These are phyloP conservation scores for Diutina sp. DNA, from an alignment of 1,139 yeast species.

Conservation along the genomic window DNA sequence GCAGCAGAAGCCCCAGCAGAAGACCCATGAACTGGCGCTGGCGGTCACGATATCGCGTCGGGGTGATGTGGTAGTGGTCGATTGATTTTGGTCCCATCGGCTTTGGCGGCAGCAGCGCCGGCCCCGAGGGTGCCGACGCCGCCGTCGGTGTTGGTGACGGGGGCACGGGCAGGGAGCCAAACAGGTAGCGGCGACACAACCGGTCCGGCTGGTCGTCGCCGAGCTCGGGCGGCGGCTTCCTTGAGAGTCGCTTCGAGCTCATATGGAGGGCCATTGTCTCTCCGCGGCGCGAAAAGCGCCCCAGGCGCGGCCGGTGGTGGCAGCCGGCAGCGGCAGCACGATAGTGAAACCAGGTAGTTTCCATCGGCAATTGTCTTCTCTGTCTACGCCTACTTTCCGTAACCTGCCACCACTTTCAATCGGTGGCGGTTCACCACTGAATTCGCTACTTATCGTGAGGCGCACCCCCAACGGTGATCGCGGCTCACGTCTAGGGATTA, in stretches of 20 bases:
- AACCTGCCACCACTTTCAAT: no score
- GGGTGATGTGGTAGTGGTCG: background rate
- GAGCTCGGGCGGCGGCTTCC: slow-evolving; percentile 1
- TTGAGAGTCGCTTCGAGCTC: slow-evolving; percentile 1
- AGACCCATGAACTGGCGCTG: background rate
- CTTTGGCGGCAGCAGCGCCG: background rate
- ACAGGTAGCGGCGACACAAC: background rate
- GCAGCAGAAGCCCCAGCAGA: background rate
- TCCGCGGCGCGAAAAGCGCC: background rate
- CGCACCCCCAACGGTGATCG: no score
- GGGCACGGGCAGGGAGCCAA: background rate
- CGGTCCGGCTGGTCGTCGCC: background rate
- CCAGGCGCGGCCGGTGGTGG: background rate
- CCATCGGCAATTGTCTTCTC: no score
- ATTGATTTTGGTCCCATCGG: slow-evolving; percentile 1
- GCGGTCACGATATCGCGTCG: background rate
- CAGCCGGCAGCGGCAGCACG: background rate
- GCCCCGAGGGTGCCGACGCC: background rate
- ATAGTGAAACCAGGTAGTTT: no score
- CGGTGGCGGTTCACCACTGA: no score
- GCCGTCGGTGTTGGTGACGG: background rate
- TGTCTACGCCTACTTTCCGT: no score
- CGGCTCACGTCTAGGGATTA: no score
- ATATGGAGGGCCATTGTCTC: background rate
- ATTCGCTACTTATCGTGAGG: no score